Base-by-base conservation (phyloP, 2,329 filamentous ascomycete species). In the Neonectria coccinea region DNA sequence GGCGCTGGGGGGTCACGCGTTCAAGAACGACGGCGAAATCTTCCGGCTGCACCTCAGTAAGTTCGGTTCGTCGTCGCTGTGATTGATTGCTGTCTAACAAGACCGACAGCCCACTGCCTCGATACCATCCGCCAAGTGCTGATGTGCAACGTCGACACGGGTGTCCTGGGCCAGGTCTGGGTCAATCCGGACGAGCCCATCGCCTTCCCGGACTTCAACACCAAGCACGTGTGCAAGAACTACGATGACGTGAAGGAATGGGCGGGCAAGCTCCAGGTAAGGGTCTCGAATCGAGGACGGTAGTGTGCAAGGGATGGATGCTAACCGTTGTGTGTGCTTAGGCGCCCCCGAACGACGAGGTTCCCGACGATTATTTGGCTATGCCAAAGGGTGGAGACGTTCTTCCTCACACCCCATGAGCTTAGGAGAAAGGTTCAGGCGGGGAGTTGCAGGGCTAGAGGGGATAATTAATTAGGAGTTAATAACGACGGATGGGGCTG, bases 181-280 rank as follows among this genome's bases (percentile, higher is more conserved):
- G 83, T 83, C 36, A 79, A 86, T 25, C 74, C 76, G 3, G 70
- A 79, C 1, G 75, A 79, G 9, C 81, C 83, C 0, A 76, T 79
- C 47, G 80, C 86, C 1, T 89, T 88, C 67, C 86, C 88, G 2
- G 87, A 90, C 73, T 90, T 90, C 76, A 87, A 88, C 69, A 89
- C 87, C 0, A 79, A 80, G 60, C 88, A 90, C 72, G 79, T 79
- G 52, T 90, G 88, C 74, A 83, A 85, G 36, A 86, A 88, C 71
- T 88, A 85, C 56, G 85, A 88, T 2, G 81, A 78, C 1, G 76
- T 89, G 5, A 75, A 82, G 29, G 66, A 76, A 16, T 90, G 86
- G 86, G 87, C 87, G 1, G 80, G 86, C 63, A 75, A 74, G 31
- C 79, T 84, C 27, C 87, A 89, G 65, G 83, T 81, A 36, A 60